Evolutionary conservation across 345 rosid species (phyloP).

Genomic region (Clausena lansium): DNA sequence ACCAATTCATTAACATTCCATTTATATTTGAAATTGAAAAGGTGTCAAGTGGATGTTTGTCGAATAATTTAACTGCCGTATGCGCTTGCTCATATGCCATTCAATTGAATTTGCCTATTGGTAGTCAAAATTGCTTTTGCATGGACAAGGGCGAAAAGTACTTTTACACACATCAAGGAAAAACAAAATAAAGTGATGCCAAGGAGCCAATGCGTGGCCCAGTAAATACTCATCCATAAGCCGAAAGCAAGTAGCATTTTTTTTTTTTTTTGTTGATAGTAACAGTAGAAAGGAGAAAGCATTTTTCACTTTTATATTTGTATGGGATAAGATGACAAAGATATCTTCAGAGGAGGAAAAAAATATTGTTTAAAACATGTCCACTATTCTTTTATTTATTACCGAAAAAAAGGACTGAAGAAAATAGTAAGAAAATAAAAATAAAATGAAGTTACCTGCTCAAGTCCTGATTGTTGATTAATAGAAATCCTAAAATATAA

Average conservation of each 20-base stretch:
- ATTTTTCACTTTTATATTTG: background rate
- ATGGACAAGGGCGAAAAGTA: background rate
- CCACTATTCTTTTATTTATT: background rate
- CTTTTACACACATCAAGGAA: background rate
- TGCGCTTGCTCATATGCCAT: no score
- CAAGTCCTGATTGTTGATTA: background rate
- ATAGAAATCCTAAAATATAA: background rate
- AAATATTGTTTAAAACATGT: background rate
- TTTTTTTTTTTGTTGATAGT: background rate
- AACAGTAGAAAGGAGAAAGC: background rate
- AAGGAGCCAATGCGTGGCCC: background rate
- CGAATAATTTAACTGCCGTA: background rate
- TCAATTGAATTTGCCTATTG: no score
- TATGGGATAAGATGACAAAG: background rate
- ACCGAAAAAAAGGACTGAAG: no score
- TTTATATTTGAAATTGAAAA: background rate
- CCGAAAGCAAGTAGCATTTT: background rate
- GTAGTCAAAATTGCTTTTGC: background rate
- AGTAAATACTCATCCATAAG: background rate
- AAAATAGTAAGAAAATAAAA: no score
- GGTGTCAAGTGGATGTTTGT: no score
- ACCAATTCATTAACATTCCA: background rate
- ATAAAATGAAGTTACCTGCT: background rate
- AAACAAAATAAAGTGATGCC: background rate
- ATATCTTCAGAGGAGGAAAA: background rate